phyloP scores from a whole-genome alignment of 257 asterid genomes.

The Verbascum thapsus region DNA sequence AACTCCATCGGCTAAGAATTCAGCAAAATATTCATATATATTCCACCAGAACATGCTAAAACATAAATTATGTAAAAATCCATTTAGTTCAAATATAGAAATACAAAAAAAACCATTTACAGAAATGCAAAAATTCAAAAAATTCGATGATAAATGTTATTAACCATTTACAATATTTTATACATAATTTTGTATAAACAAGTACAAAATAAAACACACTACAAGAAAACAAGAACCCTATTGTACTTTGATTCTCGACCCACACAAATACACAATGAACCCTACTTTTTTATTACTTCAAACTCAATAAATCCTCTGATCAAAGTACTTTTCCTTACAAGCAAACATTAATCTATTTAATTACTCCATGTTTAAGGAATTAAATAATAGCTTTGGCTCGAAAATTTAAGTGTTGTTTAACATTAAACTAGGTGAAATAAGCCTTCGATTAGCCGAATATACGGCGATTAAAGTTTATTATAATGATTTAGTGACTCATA shows the following conservation, averaged over 20 bases:
- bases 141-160: too few species aligned
- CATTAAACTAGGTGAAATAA: conserved; percentile 33
- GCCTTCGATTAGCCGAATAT: conserved; percentile 21
- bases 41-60: too few species aligned
- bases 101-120: too few species aligned
- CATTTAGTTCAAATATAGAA: too few species aligned
- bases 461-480: not conserved
- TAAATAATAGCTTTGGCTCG: conserved; percentile 25
- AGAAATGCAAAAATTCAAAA: too few species aligned
- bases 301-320: conserved; percentile 22
- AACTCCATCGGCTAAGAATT: too few species aligned
- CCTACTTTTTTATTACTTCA: conserved; percentile 30
- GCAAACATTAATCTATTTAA: conserved; percentile 26
- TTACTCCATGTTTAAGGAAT: conserved; percentile 35
- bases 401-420: conserved; percentile 26
- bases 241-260: conserved; percentile 47
- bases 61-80: too few species aligned
- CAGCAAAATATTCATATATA: too few species aligned
- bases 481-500: too few species aligned
- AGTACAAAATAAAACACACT: conserved; percentile 1
- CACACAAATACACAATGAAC: conserved; percentile 49
- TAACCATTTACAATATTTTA: too few species aligned
- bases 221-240: conserved; percentile 14
- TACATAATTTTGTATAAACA: too few species aligned
- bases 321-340: conserved; percentile 19